Evolutionary conservation across 345 rosid species (phyloP).

Genomic region (Syzygium aromaticum): DNA sequence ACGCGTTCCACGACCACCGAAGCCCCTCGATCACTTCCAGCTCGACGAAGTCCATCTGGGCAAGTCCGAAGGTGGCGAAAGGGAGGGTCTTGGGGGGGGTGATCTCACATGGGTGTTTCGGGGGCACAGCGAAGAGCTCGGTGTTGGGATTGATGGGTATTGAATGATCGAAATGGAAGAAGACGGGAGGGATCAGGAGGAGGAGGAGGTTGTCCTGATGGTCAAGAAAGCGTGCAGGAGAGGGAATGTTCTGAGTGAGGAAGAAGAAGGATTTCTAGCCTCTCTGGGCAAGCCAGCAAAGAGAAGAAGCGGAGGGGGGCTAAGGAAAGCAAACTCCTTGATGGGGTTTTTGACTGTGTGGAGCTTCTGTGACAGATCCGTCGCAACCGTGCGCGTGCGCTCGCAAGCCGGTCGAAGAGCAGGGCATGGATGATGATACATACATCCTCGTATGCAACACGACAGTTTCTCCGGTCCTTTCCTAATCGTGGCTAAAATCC

Average conservation of each 20-base stretch:
- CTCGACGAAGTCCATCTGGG: slow-evolving; percentile 72
- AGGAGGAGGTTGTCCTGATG: background rate
- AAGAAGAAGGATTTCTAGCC: background rate
- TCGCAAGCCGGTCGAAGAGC: background rate
- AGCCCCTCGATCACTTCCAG: slow-evolving; percentile 88
- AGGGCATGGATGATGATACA: background rate
- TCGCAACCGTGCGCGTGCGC: background rate
- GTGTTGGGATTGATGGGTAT: background rate
- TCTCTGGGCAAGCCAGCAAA: background rate
- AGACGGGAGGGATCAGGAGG: background rate
- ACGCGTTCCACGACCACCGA: slow-evolving; percentile 96
- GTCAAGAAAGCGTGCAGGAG: background rate
- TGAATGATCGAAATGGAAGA: background rate
- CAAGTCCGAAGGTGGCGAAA: background rate
- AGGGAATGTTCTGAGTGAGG: background rate
- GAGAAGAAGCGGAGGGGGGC: background rate
- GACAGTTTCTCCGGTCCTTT: too few species aligned
- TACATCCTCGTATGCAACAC: background rate
- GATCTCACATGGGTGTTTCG: background rate
- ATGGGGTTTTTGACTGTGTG: background rate
- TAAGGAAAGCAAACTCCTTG: background rate
- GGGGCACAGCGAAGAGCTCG: background rate
- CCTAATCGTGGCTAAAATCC: too few species aligned
- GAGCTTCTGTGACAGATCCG: background rate
- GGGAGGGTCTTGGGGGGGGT: background rate